These are phyloP conservation scores for Cytospora schulzeri DNA, from an alignment of 2,329 filamentous ascomycete species.

Conservation along the genomic window DNA sequence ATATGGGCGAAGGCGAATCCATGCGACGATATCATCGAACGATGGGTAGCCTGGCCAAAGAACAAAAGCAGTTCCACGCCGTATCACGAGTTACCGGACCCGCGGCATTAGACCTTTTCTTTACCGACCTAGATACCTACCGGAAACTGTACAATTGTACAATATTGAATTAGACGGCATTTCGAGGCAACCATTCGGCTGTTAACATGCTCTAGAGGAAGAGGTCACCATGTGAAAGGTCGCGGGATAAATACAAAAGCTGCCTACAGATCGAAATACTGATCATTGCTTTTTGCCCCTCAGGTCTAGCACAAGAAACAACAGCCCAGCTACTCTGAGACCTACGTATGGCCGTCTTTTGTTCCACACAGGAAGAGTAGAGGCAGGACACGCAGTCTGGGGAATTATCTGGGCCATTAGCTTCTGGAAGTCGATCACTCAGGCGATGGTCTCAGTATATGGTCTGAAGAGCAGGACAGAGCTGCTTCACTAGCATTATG, in stretches of 20 bases:
- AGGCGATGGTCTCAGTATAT: neutral
- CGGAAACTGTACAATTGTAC: constrained; percentile 54
- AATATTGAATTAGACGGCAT: constrained; percentile 53
- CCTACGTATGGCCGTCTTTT: too few species aligned
- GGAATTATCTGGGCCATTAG: too few species aligned
- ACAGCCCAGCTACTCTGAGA: neutral
- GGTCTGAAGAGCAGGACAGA: neutral
- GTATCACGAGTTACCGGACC: constrained; percentile 38
- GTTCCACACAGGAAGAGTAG: neutral
- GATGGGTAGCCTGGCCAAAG: constrained; percentile 20
- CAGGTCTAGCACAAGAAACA: neutral
- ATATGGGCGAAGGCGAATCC: constrained; percentile 16
- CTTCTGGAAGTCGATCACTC: neutral
- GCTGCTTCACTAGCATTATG: neutral
- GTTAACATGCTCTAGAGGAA: neutral
- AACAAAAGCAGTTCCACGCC: constrained; percentile 23
- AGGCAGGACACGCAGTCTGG: neutral
- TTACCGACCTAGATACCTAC: constrained; percentile 42
- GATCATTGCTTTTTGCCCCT: neutral
- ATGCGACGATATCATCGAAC: constrained; percentile 19
- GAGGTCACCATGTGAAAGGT: neutral
- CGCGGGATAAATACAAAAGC: neutral
- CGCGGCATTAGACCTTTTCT: constrained; percentile 50
- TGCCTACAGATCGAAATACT: neutral
- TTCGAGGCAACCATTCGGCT: constrained; percentile 2